phyloP scores from a whole-genome alignment of 768 basidiomycete genomes.

The Hirschioporus abietinus region DNA sequence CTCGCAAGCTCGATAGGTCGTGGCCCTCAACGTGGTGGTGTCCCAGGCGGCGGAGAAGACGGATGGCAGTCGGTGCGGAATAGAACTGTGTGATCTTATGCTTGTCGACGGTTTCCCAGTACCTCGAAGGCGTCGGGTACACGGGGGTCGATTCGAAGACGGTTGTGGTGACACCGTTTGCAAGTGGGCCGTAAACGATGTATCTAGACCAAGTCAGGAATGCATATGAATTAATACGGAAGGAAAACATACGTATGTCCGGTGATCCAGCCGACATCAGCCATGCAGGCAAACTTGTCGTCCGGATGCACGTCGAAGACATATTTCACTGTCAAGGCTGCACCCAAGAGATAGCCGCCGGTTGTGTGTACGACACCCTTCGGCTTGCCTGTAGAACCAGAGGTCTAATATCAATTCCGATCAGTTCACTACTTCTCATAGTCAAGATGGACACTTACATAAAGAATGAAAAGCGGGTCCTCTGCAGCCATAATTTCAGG shows the following conservation, averaged over 20 bases:
- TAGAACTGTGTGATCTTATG: slow-evolving; percentile 96
- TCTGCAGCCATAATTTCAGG: slow-evolving; percentile 86
- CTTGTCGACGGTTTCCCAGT: slow-evolving; percentile 94
- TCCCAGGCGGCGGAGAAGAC: slow-evolving; percentile 82
- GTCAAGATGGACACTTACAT: slow-evolving; percentile 50
- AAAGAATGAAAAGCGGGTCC: slow-evolving; percentile 97
- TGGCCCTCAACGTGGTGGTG: slow-evolving; percentile 78
- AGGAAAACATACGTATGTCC: slow-evolving; percentile 67
- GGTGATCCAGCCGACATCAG: slow-evolving; percentile 98
- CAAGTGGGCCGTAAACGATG: slow-evolving; percentile 92
- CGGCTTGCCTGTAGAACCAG: slow-evolving; percentile 91
- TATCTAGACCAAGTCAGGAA: slow-evolving; percentile 38
- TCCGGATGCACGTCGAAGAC: slow-evolving; percentile 98
- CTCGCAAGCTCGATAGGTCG: slow-evolving; percentile 78
- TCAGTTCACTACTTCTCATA: slow-evolving; percentile 10
- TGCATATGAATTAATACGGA: neutral
- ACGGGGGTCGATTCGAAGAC: slow-evolving; percentile 97
- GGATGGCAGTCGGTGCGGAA: slow-evolving; percentile 91
- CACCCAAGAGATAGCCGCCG: slow-evolving; percentile 86
- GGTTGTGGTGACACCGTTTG: slow-evolving; percentile 76
- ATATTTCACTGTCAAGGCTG: slow-evolving; percentile 90
- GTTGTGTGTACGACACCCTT: slow-evolving; percentile 95
- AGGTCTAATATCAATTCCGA: slow-evolving; percentile 53
- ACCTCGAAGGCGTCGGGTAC: slow-evolving; percentile 92
- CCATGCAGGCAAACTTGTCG: slow-evolving; percentile 96